phyloP scores from a whole-genome alignment of 768 basidiomycete species.

The Mycena epipterygia region DNA sequence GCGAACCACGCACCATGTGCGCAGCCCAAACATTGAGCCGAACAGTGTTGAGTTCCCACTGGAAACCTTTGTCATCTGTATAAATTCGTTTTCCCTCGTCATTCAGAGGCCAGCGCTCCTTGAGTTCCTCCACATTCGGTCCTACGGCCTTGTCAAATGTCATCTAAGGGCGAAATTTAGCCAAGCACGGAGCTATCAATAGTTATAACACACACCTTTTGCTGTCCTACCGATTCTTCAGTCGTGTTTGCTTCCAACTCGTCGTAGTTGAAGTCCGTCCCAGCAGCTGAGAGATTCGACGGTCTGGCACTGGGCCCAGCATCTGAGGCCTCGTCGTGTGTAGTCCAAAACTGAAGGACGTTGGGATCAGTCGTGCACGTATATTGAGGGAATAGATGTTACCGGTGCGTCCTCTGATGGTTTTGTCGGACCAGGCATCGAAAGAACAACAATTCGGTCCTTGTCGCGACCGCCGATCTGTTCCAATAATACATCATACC shows the following conservation, averaged over 20 bases:
- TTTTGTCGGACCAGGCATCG: not conserved
- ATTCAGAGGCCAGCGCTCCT: not conserved
- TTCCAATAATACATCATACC: not conserved
- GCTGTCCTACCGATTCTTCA: not conserved
- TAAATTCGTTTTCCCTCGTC: not conserved
- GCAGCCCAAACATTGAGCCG: constrained; percentile 3
- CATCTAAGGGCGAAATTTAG: not conserved
- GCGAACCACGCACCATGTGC: not conserved
- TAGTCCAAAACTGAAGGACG: not conserved
- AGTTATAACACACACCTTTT: not conserved
- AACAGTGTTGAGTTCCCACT: not conserved
- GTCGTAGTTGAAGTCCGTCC: not conserved
- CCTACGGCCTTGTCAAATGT: not conserved
- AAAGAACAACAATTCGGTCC: not conserved
- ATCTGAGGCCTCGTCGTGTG: not conserved
- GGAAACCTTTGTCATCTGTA: not conserved
- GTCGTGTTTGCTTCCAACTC: no score
- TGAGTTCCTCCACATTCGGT: not conserved
- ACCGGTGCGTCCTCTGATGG: not conserved
- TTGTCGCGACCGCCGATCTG: not conserved
- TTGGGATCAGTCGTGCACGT: not conserved
- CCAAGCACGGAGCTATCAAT: not conserved
- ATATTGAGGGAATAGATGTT: not conserved
- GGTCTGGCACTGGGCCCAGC: not conserved
- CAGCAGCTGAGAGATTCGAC: not conserved